Conservation (phyloP, 352 stramenopile genomes). For the Phytopythium helicoides region DNA sequence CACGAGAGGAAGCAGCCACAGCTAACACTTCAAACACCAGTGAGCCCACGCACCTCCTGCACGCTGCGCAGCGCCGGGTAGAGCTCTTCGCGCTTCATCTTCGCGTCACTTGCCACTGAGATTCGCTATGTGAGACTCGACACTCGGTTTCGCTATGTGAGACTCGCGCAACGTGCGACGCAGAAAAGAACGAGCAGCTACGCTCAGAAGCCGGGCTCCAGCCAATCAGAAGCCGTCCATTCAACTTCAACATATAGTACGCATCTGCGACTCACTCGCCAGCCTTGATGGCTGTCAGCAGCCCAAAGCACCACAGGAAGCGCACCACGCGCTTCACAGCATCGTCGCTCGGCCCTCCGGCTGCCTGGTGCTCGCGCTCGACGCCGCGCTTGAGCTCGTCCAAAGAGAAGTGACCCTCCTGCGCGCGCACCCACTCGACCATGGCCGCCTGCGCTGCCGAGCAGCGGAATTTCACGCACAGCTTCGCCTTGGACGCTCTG, state of each 20-base stretch:
- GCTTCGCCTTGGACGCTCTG: slow-evolving; percentile 14
- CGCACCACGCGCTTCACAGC: slow-evolving; percentile 39
- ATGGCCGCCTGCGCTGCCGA: slow-evolving; percentile 36
- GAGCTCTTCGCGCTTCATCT: slow-evolving; percentile 2
- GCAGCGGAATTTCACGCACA: slow-evolving; percentile 56
- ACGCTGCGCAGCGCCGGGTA: slow-evolving; percentile 6
- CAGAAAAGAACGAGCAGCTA: no score
- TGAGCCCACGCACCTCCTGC: no score
- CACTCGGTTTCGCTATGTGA: no score
- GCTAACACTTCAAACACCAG: no score
- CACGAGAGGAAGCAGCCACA: neutral
- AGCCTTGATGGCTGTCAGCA: no score
- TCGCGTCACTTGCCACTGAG: no score
- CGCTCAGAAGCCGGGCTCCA: no score
- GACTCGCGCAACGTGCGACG: no score
- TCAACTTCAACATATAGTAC: no score
- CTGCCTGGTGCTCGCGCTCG: neutral
- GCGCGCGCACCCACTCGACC: slow-evolving; percentile 54
- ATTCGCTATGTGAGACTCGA: no score
- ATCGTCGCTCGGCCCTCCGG: slow-evolving; percentile 15
- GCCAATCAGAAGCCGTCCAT: no score
- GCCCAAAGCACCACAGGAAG: slow-evolving; percentile 42
- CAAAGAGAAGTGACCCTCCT: slow-evolving; percentile 19
- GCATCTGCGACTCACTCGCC: no score
- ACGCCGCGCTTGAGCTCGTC: slow-evolving; percentile 17